A percentile compares a stretch with the other conserved stretches of the same genome.
phyloP scores from a whole-genome alignment of 768 basidiomycete species.

The Boletellus sp. region DNA sequence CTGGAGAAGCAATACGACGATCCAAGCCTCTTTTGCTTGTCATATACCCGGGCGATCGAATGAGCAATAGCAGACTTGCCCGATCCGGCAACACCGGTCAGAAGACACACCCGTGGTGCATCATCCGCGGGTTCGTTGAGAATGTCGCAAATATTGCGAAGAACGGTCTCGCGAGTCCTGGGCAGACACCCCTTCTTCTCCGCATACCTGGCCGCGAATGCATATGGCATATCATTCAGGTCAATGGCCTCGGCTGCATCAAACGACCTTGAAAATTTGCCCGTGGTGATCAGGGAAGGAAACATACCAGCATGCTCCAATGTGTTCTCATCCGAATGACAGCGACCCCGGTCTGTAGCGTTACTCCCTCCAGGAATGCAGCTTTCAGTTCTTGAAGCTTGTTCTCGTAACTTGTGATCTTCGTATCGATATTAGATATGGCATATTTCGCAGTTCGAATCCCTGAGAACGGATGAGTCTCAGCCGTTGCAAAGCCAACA shows the following conservation, averaged over 20 bases:
- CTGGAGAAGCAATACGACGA: slow-evolving; percentile 22
- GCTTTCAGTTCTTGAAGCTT: not conserved
- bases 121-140: not conserved
- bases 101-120: slow-evolving; percentile 13
- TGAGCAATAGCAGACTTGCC: no score
- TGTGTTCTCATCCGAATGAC: not conserved
- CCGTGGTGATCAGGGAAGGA: not conserved
- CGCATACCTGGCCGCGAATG: slow-evolving; percentile 9
- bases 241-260: not conserved
- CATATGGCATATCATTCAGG: slow-evolving; percentile 8
- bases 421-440: not conserved
- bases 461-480: not conserved
- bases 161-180: not conserved
- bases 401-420: not conserved
- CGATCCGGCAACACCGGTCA: no score
- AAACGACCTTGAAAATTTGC: not conserved
- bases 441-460: not conserved
- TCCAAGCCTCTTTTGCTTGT: slow-evolving; percentile 16
- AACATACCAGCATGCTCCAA: not conserved
- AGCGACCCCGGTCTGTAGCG: not conserved
- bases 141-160: not conserved
- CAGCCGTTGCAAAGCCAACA: no score
- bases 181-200: slow-evolving; percentile 3
- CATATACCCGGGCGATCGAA: slow-evolving; percentile 7
- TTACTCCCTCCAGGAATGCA: not conserved